Evolutionary conservation across 106 monocot species (phyloP).

Genomic region (Acanthochlamys bracteata): DNA sequence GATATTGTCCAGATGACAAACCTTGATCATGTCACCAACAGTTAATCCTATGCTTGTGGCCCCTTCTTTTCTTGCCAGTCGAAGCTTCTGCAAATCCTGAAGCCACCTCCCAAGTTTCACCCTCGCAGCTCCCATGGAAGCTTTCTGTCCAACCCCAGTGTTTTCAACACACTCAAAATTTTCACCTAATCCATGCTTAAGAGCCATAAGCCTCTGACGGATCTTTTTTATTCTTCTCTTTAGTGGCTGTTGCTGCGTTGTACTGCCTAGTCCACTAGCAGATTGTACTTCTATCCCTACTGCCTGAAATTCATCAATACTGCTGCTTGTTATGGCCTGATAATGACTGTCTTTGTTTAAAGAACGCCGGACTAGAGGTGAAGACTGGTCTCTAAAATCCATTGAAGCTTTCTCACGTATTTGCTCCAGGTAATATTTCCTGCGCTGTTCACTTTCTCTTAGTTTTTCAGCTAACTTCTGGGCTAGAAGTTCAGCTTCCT

Average conservation of each 20-base stretch:
- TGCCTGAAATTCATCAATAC: slow-evolving; percentile 46
- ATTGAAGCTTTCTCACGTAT: slow-evolving; percentile 96
- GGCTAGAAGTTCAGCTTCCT: slow-evolving; percentile 91
- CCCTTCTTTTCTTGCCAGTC: slow-evolving; percentile 91
- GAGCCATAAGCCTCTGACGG: slow-evolving; percentile 88
- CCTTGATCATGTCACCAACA: slow-evolving; percentile 79
- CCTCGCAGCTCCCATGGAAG: slow-evolving; percentile 56
- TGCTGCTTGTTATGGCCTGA: slow-evolving; percentile 25
- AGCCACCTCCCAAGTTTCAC: slow-evolving; percentile 90
- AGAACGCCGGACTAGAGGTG: slow-evolving; percentile 71
- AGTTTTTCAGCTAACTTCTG: slow-evolving; percentile 86
- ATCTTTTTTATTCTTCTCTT: slow-evolving; percentile 89
- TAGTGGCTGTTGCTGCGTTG: slow-evolving; percentile 37
- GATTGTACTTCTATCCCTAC: slow-evolving; percentile 22
- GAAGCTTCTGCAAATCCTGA: slow-evolving; percentile 84
- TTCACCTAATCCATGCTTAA: slow-evolving; percentile 81
- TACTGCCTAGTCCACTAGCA: slow-evolving; percentile 22
- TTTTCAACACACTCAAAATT: slow-evolving; percentile 47
- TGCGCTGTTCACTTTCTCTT: slow-evolving; percentile 92
- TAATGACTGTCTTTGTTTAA: slow-evolving; percentile 54
- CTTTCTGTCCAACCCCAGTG: slow-evolving; percentile 47
- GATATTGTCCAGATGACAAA: slow-evolving; percentile 9
- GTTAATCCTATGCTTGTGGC: slow-evolving; percentile 88
- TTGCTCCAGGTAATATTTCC: slow-evolving; percentile 93
- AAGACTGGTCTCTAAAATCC: slow-evolving; percentile 91